A percentile compares a stretch with the other conserved stretches of the same genome.
phyloP scores from a whole-genome alignment of 768 basidiomycete genomes.

The Russula vinacea region DNA sequence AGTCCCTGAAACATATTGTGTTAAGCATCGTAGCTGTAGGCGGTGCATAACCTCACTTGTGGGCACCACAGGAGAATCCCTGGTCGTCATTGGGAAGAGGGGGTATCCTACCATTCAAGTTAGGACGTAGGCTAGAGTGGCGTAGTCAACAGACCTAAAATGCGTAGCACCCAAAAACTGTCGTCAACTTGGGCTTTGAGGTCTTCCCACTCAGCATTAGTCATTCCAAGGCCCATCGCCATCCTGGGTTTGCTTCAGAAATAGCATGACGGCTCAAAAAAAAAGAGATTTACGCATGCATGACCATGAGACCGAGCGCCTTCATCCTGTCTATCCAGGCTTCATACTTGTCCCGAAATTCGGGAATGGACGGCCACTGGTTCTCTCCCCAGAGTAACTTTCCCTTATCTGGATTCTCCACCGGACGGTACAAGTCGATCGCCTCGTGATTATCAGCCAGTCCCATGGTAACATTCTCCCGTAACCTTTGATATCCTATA shows the following conservation, averaged over 20 bases:
- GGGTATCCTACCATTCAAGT: constrained; percentile 63
- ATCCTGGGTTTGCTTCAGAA: constrained; percentile 49
- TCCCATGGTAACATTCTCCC: constrained; percentile 84
- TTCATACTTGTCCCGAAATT: constrained; percentile 64
- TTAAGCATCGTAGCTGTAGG: not conserved
- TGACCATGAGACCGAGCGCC: constrained; percentile 69
- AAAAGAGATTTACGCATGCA: constrained; percentile 64
- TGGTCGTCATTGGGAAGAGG: constrained; percentile 76
- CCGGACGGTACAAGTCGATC: constrained; percentile 77
- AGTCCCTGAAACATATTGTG: constrained; percentile 55
- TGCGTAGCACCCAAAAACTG: constrained; percentile 87
- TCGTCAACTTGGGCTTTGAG: constrained; percentile 70
- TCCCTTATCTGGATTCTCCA: constrained; percentile 63
- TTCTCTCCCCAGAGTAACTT: constrained; percentile 80
- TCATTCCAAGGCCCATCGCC: constrained; percentile 77
- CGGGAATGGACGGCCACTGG: constrained; percentile 70
- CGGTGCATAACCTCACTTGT: constrained; percentile 53
- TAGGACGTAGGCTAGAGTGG: constrained; percentile 4
- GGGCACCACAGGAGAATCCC: constrained; percentile 87
- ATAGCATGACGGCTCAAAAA: not conserved
- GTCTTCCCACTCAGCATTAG: constrained; percentile 61
- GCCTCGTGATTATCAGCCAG: constrained; percentile 84
- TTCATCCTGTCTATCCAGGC: constrained; percentile 86
- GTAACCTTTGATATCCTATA: constrained; percentile 75
- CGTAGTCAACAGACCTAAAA: constrained; percentile 54